Base-by-base conservation (phyloP, 352 stramenopile genomes). In the Globisporangium cylindrosporum region DNA sequence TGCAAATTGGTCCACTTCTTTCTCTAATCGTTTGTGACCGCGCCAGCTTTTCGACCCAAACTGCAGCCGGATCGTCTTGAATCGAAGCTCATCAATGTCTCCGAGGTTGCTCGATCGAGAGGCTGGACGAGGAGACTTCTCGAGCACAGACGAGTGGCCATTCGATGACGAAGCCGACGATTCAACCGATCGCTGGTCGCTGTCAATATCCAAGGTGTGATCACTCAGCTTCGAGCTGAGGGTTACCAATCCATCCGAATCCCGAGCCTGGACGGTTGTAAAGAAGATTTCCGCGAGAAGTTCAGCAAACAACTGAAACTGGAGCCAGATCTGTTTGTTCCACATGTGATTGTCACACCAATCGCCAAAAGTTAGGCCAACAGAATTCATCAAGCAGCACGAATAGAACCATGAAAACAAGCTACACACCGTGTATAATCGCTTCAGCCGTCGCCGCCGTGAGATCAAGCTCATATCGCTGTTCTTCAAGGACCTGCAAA, bases 251-350 rank as follows among this genome's bases (percentile, higher is more conserved):
- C 64, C 1, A 18, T 22, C 32, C n/a, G 70, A 43, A 46, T 88
- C 75, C 22, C 74, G 78, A 15, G 76, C 72, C 32, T 89, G 82
- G 2, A 83, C 71, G 0, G 71, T 80, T 8, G 73, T 73, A 24
- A 91, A 88, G 64, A 85, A 88, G 41, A 93, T 81, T 36, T 91
- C 86, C 0, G 83, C 84, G 14, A 92, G 53, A 29, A 88, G 68
- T 41, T 93, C 86, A 0, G 79, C 75, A 43, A 92, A 93, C 24
- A 89, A 48, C 58, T 92, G 79, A 55, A 93, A 93, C 61, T 93
- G 86, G 4, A 92, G 58, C 83, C 82, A 93, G 48, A 91, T 91
- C 85, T 93, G 64, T 18, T 7, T 59, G 27, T 57, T 14, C 55
- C 55, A 48, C 20, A n/a, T 20, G 18, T 24, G 6, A 51, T 24